Conservation (phyloP, 1,284 basidiomycete genomes). For the Austroboletus niveus region DNA sequence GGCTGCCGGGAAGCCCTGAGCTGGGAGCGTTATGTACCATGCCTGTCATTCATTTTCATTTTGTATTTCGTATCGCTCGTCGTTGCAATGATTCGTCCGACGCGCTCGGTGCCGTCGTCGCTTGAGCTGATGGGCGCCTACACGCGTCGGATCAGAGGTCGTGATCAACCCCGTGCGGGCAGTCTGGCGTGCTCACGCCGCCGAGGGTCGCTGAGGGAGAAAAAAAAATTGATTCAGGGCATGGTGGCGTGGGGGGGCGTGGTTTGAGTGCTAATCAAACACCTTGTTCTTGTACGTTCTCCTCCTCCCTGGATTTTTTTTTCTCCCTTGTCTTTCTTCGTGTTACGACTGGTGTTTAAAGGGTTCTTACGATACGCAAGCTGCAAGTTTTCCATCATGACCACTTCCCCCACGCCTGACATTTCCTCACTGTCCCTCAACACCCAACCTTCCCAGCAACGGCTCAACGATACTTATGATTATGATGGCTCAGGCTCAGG, state of each 20-base stretch:
- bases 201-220: not conserved
- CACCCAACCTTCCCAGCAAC: conserved; percentile 60
- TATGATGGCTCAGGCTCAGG: conserved; percentile 57
- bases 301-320: not conserved
- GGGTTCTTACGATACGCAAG: conserved; percentile 11
- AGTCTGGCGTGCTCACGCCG: too few species aligned
- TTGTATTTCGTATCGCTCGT: not conserved
- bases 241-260: conserved; percentile 32
- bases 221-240: conserved; percentile 12
- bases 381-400: conserved; percentile 53
- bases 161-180: too few species aligned
- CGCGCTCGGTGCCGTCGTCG: not conserved
- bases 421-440: conserved; percentile 71
- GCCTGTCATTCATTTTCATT: not conserved
- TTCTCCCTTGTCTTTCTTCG: conserved; percentile 5
- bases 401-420: conserved; percentile 70
- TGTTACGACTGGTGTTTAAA: conserved; percentile 20
- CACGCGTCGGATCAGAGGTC: not conserved
- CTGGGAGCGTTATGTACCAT: conserved; percentile 3
- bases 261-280: conserved; percentile 15
- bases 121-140: not conserved
- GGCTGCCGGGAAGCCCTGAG: too few species aligned
- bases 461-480: conserved; percentile 82
- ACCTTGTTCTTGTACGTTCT: conserved; percentile 14
- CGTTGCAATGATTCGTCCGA: not conserved